Evolutionary conservation across 1,284 basidiomycete species (phyloP), one percentile per base, ranked within the genome.

Genomic region (Violaceomyces palustris): DNA sequence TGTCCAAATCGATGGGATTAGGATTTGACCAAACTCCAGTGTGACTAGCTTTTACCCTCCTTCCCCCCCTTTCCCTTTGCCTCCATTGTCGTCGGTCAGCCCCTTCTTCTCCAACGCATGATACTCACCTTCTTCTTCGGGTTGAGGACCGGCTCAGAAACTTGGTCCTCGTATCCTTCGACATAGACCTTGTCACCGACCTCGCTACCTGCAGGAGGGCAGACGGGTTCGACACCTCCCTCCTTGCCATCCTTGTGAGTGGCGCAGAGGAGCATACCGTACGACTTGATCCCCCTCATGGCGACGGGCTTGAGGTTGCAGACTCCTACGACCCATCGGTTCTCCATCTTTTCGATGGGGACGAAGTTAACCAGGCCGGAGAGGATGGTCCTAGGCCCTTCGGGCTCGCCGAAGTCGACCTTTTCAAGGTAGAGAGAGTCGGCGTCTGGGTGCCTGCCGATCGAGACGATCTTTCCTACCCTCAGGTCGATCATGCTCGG

Each of bases 281-380:
- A 63, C 46, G 61, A 66, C 65, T 72, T 72, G 53, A 73, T 72
- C 31, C 71, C 71, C n/a, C 71, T 51, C 69, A 73, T 73, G 17
- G 67, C 48, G 4, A 42, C 60, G 3, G 71, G 71, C 60, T 73
- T 73, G 37, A 73, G 56, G 46, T 73, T 73, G 64, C 69, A 72
- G 15, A 73, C 59, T 29, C 69, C 69, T 8, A 73, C 61, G 18
- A 72, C 69, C 55, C 58, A 52, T 18, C 71, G 56, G 45, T 67
- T 64, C 41, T 61, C 45, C 69, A 73, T 70, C 60, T 70, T 44
- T 25, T 73, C 71, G 35, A 72, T 67, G 23, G 71, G 69, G 22
- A 73, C 69, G 45, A 56, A 73, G 47, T 72, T 50, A 29, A 73
- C 71, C 29, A 73, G 49, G 19, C 71, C 71, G 17, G 64, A 67